Evolutionary conservation across 192 early-diverging fungal species (phyloP).

Genomic region (Allomyces macrogynus): DNA sequence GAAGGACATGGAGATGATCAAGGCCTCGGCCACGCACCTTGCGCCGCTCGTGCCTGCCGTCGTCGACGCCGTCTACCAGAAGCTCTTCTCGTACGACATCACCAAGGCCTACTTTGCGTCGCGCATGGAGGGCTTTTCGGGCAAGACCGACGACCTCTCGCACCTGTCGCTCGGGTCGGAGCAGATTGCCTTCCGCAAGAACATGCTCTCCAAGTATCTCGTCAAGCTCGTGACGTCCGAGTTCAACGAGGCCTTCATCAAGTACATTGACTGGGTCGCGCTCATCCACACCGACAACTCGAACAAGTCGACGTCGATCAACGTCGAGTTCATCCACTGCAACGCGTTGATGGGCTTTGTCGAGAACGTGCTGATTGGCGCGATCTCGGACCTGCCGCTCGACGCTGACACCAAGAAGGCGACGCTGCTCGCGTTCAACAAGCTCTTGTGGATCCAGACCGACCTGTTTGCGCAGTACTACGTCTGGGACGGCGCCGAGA

Average conservation of each 20-base stretch:
- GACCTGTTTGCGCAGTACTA: conserved; percentile 63
- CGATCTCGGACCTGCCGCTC: conserved; percentile 23
- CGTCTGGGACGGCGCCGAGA: background rate
- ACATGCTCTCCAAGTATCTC: conserved; percentile 48
- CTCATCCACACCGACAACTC: conserved; percentile 57
- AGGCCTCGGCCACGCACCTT: conserved; percentile 35
- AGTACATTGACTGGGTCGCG: conserved; percentile 63
- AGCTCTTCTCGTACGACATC: conserved; percentile 47
- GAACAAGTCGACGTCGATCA: conserved; percentile 50
- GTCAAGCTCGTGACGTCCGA: conserved; percentile 37
- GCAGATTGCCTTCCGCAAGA: conserved; percentile 65
- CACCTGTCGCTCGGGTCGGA: conserved; percentile 34
- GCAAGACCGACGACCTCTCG: conserved; percentile 12
- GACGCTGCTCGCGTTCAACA: conserved; percentile 48
- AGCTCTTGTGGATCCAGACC: conserved; percentile 70
- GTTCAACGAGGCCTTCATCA: conserved; percentile 24
- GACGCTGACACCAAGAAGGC: conserved; percentile 30
- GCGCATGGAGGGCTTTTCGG: conserved; percentile 40
- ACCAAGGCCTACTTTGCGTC: conserved; percentile 50
- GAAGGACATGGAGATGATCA: conserved; percentile 45
- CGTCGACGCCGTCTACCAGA: conserved; percentile 56
- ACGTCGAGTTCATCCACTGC: conserved; percentile 63
- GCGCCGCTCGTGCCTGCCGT: conserved; percentile 47
- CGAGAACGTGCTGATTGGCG: conserved; percentile 29
- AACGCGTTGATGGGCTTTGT: conserved; percentile 56